Evolutionary conservation across 2,329 filamentous ascomycete species (phyloP).

Genomic region (Myriosclerotinia curreyana): DNA sequence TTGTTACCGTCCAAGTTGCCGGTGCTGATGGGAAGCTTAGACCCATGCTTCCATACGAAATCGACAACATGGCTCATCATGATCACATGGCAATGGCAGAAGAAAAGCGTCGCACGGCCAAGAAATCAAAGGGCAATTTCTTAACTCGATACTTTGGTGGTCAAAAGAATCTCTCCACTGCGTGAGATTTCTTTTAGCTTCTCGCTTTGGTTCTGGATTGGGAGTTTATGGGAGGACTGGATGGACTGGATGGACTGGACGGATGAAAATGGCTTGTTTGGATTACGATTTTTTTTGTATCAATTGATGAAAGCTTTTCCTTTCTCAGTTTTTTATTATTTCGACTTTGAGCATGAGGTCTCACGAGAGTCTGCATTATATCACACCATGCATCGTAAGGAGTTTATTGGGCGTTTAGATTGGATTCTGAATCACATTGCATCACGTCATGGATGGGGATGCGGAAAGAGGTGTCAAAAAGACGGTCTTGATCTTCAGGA

Average conservation of each 20-base stretch:
- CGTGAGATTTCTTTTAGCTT: not conserved
- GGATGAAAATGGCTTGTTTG: conserved; percentile 11
- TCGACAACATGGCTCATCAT: conserved; percentile 26
- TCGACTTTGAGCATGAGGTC: not conserved
- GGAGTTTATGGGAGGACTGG: not conserved
- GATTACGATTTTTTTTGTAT: conserved; percentile 21
- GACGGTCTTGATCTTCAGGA: conserved; percentile 9
- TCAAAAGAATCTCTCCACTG: conserved; percentile 15
- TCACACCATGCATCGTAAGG: conserved; percentile 17
- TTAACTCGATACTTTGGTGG: conserved; percentile 34
- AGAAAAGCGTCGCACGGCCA: conserved; percentile 28
- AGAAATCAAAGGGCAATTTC: conserved; percentile 35
- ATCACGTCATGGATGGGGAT: conserved; percentile 8
- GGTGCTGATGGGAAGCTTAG: conserved; percentile 26
- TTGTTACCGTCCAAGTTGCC: conserved; percentile 33
- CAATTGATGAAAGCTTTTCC: conserved; percentile 6
- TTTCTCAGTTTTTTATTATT: not conserved
- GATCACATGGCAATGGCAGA: conserved; percentile 27
- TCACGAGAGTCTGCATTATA: conserved; percentile 5
- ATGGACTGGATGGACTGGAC: not conserved
- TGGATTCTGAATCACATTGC: conserved; percentile 7
- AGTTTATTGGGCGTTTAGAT: conserved; percentile 20
- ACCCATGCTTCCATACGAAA: conserved; percentile 37
- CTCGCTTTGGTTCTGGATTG: not conserved
- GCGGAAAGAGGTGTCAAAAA: conserved; percentile 14